These are phyloP conservation scores for Phytophthora pisi DNA, from an alignment of 352 stramenopile genomes.

Conservation along the genomic window DNA sequence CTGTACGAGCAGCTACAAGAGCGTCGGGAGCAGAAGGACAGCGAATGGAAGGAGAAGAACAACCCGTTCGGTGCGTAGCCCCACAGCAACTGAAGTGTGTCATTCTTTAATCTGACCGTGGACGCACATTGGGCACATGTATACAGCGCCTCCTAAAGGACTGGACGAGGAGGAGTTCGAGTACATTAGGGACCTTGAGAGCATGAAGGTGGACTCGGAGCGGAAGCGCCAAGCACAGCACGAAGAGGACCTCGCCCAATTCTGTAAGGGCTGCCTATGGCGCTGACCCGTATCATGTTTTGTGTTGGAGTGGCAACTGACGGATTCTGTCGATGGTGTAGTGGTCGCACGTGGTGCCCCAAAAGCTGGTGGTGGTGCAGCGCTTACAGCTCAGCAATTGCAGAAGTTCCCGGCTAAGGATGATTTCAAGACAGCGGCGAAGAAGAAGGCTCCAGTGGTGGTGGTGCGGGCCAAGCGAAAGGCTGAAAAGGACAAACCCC, in stretches of 20 bases:
- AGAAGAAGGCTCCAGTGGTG: slow-evolving; percentile 41
- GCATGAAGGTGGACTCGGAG: slow-evolving; percentile 51
- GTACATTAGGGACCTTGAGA: slow-evolving; percentile 80
- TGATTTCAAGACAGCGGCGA: slow-evolving; percentile 27
- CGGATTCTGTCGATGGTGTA: slow-evolving; percentile 17
- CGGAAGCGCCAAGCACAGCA: slow-evolving; percentile 67
- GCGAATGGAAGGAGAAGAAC: slow-evolving; percentile 91
- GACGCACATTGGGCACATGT: background rate
- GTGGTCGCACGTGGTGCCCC: slow-evolving; percentile 62
- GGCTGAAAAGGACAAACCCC: slow-evolving; percentile 19
- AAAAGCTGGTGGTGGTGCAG: slow-evolving; percentile 22
- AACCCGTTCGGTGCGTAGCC: slow-evolving; percentile 77
- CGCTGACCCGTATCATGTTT: no score
- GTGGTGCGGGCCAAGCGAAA: slow-evolving; percentile 71
- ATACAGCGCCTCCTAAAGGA: slow-evolving; percentile 78
- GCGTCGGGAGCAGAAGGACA: slow-evolving; percentile 77
- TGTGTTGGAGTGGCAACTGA: background rate
- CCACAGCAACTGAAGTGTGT: background rate
- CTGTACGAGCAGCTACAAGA: slow-evolving; percentile 86
- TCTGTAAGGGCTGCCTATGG: slow-evolving; percentile 46
- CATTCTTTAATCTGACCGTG: background rate
- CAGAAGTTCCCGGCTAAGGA: slow-evolving; percentile 42
- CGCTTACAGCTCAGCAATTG: slow-evolving; percentile 36
- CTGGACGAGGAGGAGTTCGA: slow-evolving; percentile 86
- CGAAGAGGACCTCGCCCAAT: slow-evolving; percentile 74